These are phyloP conservation scores for Entomortierella parvispora DNA, from an alignment of 192 early-diverging fungal species.

Conservation along the genomic window DNA sequence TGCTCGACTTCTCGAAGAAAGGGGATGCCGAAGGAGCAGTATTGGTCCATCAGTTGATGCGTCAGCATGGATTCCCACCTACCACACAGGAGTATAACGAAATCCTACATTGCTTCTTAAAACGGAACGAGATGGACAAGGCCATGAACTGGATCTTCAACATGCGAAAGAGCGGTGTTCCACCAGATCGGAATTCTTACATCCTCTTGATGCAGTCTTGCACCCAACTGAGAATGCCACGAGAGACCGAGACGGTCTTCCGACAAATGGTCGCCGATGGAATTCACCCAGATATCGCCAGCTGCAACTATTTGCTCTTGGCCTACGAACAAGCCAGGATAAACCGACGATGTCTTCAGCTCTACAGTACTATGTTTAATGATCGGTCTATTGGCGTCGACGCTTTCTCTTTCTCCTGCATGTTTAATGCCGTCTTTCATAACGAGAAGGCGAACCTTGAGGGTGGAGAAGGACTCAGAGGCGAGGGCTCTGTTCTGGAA, in stretches of 20 bases:
- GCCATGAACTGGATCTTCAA: slow-evolving; percentile 28
- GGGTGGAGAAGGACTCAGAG: slow-evolving; percentile 22
- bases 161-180: slow-evolving; percentile 23
- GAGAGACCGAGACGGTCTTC: slow-evolving; percentile 38
- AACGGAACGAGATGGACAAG: slow-evolving; percentile 21
- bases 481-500: slow-evolving; percentile 5
- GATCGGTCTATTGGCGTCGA: slow-evolving; percentile 40
- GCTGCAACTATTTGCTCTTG: slow-evolving; percentile 27
- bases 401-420: slow-evolving; percentile 32
- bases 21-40: slow-evolving; percentile 40
- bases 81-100: slow-evolving; percentile 22
- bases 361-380: slow-evolving; percentile 36
- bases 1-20: slow-evolving; percentile 36
- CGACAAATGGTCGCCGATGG: slow-evolving; percentile 30
- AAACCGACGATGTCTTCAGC: slow-evolving; percentile 28
- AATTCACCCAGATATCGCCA: slow-evolving; percentile 22
- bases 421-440: slow-evolving; percentile 51
- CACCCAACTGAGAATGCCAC: slow-evolving; percentile 33
- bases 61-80: slow-evolving; percentile 18
- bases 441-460: slow-evolving; percentile 36
- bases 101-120: slow-evolving; percentile 31
- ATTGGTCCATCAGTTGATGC: slow-evolving; percentile 20
- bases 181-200: slow-evolving; percentile 22
- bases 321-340: slow-evolving; percentile 43
- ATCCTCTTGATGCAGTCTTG: slow-evolving; percentile 27